phyloP scores from a whole-genome alignment of 148 eudicot genomes.

The Nepenthes mirabilis region DNA sequence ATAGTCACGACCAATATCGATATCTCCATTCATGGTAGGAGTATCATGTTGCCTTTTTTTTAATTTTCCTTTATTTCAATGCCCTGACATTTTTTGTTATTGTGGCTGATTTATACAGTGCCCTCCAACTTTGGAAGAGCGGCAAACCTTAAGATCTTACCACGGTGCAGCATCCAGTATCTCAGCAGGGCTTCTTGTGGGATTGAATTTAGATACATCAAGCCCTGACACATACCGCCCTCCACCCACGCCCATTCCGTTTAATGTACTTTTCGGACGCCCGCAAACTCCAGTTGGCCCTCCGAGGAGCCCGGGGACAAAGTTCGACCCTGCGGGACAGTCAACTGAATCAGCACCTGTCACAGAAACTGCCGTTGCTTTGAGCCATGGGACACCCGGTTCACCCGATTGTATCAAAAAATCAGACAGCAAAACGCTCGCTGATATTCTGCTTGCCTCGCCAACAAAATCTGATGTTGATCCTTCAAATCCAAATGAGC shows the following conservation, averaged over 20 bases:
- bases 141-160: slow-evolving; percentile 40
- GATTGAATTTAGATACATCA: slow-evolving; percentile 66
- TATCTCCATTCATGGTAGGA: too few species aligned
- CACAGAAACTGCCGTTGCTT: slow-evolving; percentile 14
- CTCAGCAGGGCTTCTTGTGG: slow-evolving; percentile 41
- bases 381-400: slow-evolving; percentile 15
- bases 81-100: neutral
- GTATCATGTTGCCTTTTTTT: neutral
- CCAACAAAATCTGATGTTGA: slow-evolving; percentile 50
- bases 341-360: slow-evolving; percentile 17
- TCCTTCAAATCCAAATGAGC: slow-evolving; percentile 23
- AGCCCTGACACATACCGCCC: slow-evolving; percentile 72
- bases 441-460: slow-evolving; percentile 40
- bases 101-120: slow-evolving; percentile 37
- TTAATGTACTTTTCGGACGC: slow-evolving; percentile 59
- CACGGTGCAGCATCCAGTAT: slow-evolving; percentile 45
- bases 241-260: slow-evolving; percentile 85
- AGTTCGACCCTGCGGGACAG: slow-evolving; percentile 16
- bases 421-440: slow-evolving; percentile 24
- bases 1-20: too few species aligned
- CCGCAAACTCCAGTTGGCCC: slow-evolving; percentile 31
- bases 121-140: slow-evolving; percentile 67
- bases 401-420: slow-evolving; percentile 18
- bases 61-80: neutral
- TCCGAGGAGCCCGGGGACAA: slow-evolving; percentile 23